A percentile compares a stretch with the other conserved stretches of the same genome.
These are phyloP conservation scores for Blastobotrys niveus DNA, from an alignment of 1,139 yeast genomes.

Conservation along the genomic window DNA sequence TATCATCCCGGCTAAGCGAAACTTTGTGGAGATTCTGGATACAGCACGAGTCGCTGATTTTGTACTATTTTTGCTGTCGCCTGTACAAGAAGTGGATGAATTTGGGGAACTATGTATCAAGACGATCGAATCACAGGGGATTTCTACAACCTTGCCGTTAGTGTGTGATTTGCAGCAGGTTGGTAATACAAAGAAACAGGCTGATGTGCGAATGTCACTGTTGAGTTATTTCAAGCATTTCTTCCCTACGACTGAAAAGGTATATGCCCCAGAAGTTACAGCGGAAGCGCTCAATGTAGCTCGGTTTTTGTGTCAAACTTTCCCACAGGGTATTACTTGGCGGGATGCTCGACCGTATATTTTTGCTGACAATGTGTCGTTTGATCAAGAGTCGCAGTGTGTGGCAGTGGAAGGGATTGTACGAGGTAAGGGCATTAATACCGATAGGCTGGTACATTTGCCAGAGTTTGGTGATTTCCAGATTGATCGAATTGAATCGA, in stretches of 20 bases:
- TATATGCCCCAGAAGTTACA: conserved; percentile 61
- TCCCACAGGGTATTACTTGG: conserved; percentile 84
- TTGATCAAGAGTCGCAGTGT: conserved; percentile 39
- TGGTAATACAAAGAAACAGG: conserved; percentile 70
- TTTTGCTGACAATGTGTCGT: conserved; percentile 60
- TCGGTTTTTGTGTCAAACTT: conserved; percentile 74
- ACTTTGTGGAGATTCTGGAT: conserved; percentile 69
- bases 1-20: conserved; percentile 64
- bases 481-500: conserved; percentile 48
- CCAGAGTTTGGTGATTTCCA: conserved; percentile 91
- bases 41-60: conserved; percentile 86
- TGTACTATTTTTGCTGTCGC: conserved; percentile 81
- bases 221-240: conserved; percentile 81
- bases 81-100: conserved; percentile 72
- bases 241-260: conserved; percentile 78
- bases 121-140: conserved; percentile 88
- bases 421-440: conserved; percentile 78
- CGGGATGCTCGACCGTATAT: conserved; percentile 86
- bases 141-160: conserved; percentile 75
- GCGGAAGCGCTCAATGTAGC: conserved; percentile 68
- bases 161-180: conserved; percentile 65
- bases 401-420: conserved; percentile 74
- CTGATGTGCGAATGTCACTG: conserved; percentile 73
- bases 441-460: conserved; percentile 72
- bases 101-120: conserved; percentile 87